Evolutionary conservation across 805 yeast species (phyloP), one percentile per base, ranked within the genome.

Genomic region (Pichia kluyveri): DNA sequence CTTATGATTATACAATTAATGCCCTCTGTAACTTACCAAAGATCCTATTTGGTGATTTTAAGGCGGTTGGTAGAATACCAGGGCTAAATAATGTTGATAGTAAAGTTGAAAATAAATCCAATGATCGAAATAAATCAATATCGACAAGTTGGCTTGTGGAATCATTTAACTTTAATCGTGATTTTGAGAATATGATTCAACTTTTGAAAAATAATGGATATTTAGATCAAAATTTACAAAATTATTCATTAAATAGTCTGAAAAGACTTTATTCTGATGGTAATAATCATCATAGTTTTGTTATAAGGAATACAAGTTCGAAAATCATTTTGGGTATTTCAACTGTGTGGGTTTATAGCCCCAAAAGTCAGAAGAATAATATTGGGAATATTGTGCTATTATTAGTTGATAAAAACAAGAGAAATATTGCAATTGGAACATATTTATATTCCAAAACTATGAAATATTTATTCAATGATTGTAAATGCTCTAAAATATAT

Each of bases 1-100:
- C 80, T 45, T 80, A 75, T 56, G 85, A 80, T 60, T 80, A 77
- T 58, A 78, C 84, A 1, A 61, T 67, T 18, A 71, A 70, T 54
- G 81, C 75, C 2, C 61, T 80, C 41, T 67, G 70, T 31, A 71
- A 76, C 47, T 55, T 77, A 31, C 79, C 74, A 4, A 69, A 71
- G 8, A 73, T 77, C 3, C 58, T 80, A 43, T 75, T 80, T 73
- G 85, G 85, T 3, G 72, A 70, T 42, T 54, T 67, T n/a, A 62
- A 62, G 15, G 70, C 84, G 0, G 69, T 67, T 38, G 84, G 84
- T 1, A 65, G 71, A 40, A 71, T 80, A 27, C 83, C 84, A 0
- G 83, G 83, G 75, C 53, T 83, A 15, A 17, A 15, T 8, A 36
- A 41, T 8, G 32, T 30, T 30, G 11, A 10, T 11, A 30, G 14